Conservation (phyloP, 345 rosid species). For the Aurinia saxatilis region DNA sequence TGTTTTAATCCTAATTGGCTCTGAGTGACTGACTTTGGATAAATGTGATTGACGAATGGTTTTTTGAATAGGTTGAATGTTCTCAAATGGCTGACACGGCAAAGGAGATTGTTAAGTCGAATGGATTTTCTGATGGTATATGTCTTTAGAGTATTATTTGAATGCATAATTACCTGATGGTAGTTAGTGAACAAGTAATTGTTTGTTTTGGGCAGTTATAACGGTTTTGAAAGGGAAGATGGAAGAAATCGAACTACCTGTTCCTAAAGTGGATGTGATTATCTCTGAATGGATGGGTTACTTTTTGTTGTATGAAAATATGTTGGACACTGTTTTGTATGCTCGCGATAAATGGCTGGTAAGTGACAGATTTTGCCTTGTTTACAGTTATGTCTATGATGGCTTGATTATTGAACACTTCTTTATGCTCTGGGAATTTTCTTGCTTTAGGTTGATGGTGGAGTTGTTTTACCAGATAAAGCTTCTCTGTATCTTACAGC, state of each 20-base stretch:
- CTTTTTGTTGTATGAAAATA: conserved; percentile 83
- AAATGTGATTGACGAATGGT: neutral
- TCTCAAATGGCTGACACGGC: conserved; percentile 92
- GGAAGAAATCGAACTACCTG: conserved; percentile 82
- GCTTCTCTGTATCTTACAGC: conserved; percentile 84
- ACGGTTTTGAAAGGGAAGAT: conserved; percentile 93
- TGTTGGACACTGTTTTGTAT: conserved; percentile 76
- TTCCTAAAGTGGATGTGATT: conserved; percentile 72
- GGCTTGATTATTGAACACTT: neutral
- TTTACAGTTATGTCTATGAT: neutral
- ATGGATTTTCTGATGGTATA: conserved; percentile 72
- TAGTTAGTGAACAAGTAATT: neutral
- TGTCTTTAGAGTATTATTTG: neutral
- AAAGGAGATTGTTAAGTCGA: conserved; percentile 69
- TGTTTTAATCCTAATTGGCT: neutral
- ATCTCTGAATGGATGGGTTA: conserved; percentile 99
- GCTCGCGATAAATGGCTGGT: conserved; percentile 99
- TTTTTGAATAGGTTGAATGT: conserved; percentile 61
- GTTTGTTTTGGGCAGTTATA: conserved; percentile 41
- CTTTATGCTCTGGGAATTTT: neutral
- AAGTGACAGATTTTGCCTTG: conserved; percentile 25
- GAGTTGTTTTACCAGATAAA: conserved; percentile 80
- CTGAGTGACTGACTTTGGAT: neutral
- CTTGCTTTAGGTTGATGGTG: conserved; percentile 49
- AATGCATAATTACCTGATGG: neutral